Conservation (phyloP, 1,284 basidiomycete genomes). For the Trichosporon coremiiforme region DNA sequence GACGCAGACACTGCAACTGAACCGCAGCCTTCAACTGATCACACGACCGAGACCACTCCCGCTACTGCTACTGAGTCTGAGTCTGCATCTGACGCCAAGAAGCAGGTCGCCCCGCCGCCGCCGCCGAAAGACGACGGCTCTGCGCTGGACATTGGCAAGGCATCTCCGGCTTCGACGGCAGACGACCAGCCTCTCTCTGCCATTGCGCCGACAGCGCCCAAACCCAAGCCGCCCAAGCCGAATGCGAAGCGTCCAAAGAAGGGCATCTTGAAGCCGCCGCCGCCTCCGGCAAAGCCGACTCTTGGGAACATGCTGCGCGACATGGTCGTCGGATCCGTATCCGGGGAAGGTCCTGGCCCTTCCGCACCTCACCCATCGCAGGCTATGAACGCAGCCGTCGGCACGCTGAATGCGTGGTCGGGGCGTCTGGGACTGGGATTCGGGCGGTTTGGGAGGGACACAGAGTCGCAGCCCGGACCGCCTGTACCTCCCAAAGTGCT, state of each 20-base stretch:
- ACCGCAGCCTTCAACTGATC: neutral
- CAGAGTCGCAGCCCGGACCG: constrained; percentile 18
- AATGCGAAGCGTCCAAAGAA: constrained; percentile 37
- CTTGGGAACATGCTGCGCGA: constrained; percentile 52
- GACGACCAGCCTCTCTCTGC: neutral
- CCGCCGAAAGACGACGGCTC: constrained; percentile 13
- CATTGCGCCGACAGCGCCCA: neutral
- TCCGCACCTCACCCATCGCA: constrained; percentile 18
- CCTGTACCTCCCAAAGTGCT: constrained; percentile 18
- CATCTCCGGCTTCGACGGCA: neutral
- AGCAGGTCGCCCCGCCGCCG: neutral
- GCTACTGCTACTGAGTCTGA: constrained; percentile 9
- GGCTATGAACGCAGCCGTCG: constrained; percentile 34
- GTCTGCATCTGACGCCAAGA: neutral
- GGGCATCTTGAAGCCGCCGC: constrained; percentile 56
- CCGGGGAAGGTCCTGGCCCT: constrained; percentile 36
- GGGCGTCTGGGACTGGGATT: constrained; percentile 42
- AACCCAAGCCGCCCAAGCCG: constrained; percentile 14
- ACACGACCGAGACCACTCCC: neutral
- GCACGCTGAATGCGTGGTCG: constrained; percentile 42
- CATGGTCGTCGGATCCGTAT: constrained; percentile 45
- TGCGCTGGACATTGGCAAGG: neutral
- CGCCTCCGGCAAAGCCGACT: constrained; percentile 54
- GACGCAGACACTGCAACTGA: constrained; percentile 1
- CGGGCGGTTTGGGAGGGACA: constrained; percentile 34